Conservation (phyloP, 2,329 filamentous ascomycete genomes). For the Fusarium stilboides region DNA sequence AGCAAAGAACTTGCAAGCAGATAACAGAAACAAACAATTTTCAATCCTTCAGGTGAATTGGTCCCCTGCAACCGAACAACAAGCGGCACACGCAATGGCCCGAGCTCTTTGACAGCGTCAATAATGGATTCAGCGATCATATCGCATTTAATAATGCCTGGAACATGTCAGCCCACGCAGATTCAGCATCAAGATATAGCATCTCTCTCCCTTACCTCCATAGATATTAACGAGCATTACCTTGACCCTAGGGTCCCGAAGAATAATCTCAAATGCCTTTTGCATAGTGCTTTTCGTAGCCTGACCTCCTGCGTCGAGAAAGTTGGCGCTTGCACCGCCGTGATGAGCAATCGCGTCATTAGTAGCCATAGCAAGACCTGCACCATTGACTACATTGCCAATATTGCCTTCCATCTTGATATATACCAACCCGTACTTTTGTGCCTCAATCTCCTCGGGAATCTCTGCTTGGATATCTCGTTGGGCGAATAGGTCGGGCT, state of each 20-base stretch:
- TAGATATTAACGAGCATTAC: constrained; percentile 15
- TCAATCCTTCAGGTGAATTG: constrained; percentile 8
- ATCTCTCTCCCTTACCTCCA: not conserved
- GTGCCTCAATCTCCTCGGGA: not conserved
- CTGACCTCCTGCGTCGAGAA: constrained; percentile 13
- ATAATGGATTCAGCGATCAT: constrained; percentile 11
- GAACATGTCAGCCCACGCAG: not conserved
- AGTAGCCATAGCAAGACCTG: constrained; percentile 17
- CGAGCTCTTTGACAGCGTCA: not conserved
- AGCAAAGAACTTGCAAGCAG: not conserved
- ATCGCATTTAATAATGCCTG: constrained; percentile 7
- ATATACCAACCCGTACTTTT: constrained; percentile 5
- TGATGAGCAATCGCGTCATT: constrained; percentile 15
- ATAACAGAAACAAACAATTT: not conserved
- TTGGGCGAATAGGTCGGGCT: not conserved
- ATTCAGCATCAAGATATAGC: not conserved
- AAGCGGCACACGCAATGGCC: constrained; percentile 4
- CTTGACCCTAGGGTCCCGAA: constrained; percentile 1
- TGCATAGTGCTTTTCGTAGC: constrained; percentile 12
- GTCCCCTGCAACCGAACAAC: constrained; percentile 11
- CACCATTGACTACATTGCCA: constrained; percentile 10
- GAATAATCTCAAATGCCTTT: constrained; percentile 24
- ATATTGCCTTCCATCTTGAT: constrained; percentile 23
- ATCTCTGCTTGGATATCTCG: not conserved
- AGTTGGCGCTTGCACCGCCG: constrained; percentile 6